Conservation (phyloP, 495 filamentous ascomycete genomes). For the Lepraria neglecta region DNA sequence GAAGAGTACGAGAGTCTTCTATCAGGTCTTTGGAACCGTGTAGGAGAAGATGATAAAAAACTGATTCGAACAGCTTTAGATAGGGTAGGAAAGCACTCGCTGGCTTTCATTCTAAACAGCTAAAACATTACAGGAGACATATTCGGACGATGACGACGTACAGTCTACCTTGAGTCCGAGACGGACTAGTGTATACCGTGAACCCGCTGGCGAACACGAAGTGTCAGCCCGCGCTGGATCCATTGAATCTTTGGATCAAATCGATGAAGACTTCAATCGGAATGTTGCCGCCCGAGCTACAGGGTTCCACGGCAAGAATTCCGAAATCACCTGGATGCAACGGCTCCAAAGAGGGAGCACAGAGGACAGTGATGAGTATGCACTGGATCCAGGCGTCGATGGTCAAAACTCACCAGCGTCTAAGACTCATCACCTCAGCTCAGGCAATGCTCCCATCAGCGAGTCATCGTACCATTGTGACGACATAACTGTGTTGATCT, state of each 20-base stretch:
- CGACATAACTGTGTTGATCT: constrained; percentile 46
- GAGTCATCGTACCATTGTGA: constrained; percentile 55
- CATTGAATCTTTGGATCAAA: constrained; percentile 51
- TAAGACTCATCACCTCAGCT: not conserved
- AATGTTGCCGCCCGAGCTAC: constrained; percentile 46
- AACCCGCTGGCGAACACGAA: constrained; percentile 29
- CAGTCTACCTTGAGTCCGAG: not conserved
- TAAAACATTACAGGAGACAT: constrained; percentile 16
- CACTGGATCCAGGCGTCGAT: constrained; percentile 29
- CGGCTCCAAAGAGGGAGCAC: constrained; percentile 35
- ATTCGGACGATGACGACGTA: constrained; percentile 16
- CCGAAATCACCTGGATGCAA: constrained; percentile 59
- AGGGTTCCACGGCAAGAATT: constrained; percentile 61
- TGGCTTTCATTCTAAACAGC: not conserved
- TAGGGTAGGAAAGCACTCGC: constrained; percentile 6
- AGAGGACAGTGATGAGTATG: constrained; percentile 25
- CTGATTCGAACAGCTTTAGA: constrained; percentile 31
- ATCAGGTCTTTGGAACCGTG: constrained; percentile 35
- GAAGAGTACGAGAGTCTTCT: constrained; percentile 46
- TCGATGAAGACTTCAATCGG: constrained; percentile 56
- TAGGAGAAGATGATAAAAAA: constrained; percentile 34
- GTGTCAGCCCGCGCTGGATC: constrained; percentile 54
- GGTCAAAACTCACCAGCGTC: constrained; percentile 26
- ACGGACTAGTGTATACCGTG: constrained; percentile 20
- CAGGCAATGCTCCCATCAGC: constrained; percentile 29